A percentile compares a stretch with the other conserved stretches of the same genome.
Evolutionary conservation across 441 rosid species (phyloP).

Genomic region (Manihot esculenta): DNA sequence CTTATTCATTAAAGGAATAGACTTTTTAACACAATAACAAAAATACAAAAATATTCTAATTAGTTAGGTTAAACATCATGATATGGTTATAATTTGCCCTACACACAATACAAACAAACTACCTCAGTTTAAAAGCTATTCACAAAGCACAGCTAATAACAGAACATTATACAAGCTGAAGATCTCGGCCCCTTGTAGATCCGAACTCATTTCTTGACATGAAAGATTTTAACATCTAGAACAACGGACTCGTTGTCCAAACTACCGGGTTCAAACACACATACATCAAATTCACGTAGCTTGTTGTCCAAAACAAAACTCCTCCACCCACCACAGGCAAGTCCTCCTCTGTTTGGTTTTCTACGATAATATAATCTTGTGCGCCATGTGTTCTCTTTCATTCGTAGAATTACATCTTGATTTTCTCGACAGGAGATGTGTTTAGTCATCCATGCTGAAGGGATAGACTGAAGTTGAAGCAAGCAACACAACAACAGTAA

Average conservation of each 20-base stretch:
- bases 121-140: neutral
- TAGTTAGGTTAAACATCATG: no score
- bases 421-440: constrained; percentile 27
- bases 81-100: no score
- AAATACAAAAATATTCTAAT: no score
- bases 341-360: constrained; percentile 31
- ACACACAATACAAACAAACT: no score
- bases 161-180: neutral
- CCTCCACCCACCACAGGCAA: constrained; percentile 44
- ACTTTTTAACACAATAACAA: no score
- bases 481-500: constrained; percentile 10
- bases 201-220: neutral
- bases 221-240: constrained; percentile 36
- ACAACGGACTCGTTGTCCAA: constrained; percentile 22
- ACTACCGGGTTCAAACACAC: constrained; percentile 37
- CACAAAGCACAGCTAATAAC: neutral
- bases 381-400: constrained; percentile 34
- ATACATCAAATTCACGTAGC: constrained; percentile 35
- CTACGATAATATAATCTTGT: constrained; percentile 22
- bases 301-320: constrained; percentile 40
- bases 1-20: no score
- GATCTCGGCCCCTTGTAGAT: no score
- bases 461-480: constrained; percentile 31
- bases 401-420: constrained; percentile 39
- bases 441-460: constrained; percentile 34